Percentiles rank a stretch among this genome's conserved stretches.
Evolutionary conservation across 768 basidiomycete genomes (phyloP).

Genomic region (Suillus decipiens): DNA sequence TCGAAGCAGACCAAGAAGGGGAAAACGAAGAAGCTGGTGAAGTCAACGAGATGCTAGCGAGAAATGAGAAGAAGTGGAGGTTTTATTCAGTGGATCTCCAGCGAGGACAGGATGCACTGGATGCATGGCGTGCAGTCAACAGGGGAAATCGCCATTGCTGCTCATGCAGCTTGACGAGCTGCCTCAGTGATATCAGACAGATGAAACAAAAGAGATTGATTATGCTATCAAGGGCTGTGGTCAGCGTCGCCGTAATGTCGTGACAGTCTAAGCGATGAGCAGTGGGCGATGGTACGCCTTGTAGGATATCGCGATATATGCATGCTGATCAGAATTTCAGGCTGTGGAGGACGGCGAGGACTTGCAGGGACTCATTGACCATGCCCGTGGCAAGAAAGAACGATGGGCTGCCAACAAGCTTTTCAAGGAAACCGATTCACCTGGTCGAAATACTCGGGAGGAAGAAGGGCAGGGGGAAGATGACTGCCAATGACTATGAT

Average conservation of each 20-base stretch:
- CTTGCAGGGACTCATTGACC: constrained; percentile 70
- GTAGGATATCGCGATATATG: not conserved
- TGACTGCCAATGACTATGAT: constrained; percentile 47
- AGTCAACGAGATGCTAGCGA: constrained; percentile 88
- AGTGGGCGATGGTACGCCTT: constrained; percentile 77
- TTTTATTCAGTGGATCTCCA: constrained; percentile 85
- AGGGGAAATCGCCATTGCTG: constrained; percentile 71
- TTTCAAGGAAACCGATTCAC: constrained; percentile 59
- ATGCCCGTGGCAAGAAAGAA: constrained; percentile 63
- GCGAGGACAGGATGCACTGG: constrained; percentile 66
- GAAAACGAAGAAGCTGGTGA: constrained; percentile 89
- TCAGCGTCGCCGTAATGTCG: constrained; percentile 77
- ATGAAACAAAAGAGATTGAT: constrained; percentile 62
- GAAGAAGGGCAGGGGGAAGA: constrained; percentile 63
- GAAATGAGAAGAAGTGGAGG: constrained; percentile 74
- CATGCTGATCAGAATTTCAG: constrained; percentile 31
- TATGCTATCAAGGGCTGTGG: constrained; percentile 74
- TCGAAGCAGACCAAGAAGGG: constrained; percentile 88
- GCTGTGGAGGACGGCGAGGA: constrained; percentile 84
- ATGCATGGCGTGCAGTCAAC: constrained; percentile 71
- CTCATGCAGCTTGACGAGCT: constrained; percentile 89
- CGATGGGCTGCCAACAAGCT: constrained; percentile 61
- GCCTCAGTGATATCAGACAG: constrained; percentile 86
- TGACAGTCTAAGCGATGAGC: constrained; percentile 95
- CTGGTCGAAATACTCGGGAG: constrained; percentile 63